Evolutionary conservation across 2,329 filamentous ascomycete species (phyloP).

Genomic region (Scopulariopsis brevicaulis): DNA sequence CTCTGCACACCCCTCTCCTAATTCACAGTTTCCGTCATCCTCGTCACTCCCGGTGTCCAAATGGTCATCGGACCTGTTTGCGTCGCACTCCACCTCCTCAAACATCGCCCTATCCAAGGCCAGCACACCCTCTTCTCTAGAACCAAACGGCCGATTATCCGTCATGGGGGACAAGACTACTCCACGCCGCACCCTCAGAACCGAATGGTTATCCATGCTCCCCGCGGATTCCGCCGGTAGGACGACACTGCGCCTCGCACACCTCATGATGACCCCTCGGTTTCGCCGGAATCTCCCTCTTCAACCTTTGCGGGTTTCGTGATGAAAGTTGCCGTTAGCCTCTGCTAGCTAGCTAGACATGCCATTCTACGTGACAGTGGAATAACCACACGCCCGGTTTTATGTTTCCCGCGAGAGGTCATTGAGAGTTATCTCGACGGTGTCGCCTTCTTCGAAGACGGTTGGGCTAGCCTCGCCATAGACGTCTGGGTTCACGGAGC

Average conservation of each 20-base stretch:
- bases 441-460: slow-evolving; percentile 21
- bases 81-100: no score
- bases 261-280: slow-evolving; percentile 26
- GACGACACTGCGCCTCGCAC: slow-evolving; percentile 22
- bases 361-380: slow-evolving; percentile 45
- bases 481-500: slow-evolving; percentile 25
- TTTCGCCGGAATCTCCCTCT: slow-evolving; percentile 32
- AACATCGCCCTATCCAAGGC: no score
- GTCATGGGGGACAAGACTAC: background rate
- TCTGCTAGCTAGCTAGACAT: slow-evolving; percentile 34
- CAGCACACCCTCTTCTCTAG: no score
- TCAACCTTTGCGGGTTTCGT: slow-evolving; percentile 28
- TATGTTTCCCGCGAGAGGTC: slow-evolving; percentile 39
- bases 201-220: slow-evolving; percentile 37
- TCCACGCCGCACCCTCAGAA: slow-evolving; percentile 24
- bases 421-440: slow-evolving; percentile 37
- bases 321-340: slow-evolving; percentile 28
- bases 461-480: slow-evolving; percentile 31
- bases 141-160: background rate
- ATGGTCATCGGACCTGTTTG: no score
- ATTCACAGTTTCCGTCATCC: no score
- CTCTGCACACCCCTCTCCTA: background rate
- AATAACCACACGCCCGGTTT: slow-evolving; percentile 35
- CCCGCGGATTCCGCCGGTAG: slow-evolving; percentile 45
- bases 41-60: no score